phyloP scores from a whole-genome alignment of 768 basidiomycete genomes.

The Xerocomellus chrysenteron region DNA sequence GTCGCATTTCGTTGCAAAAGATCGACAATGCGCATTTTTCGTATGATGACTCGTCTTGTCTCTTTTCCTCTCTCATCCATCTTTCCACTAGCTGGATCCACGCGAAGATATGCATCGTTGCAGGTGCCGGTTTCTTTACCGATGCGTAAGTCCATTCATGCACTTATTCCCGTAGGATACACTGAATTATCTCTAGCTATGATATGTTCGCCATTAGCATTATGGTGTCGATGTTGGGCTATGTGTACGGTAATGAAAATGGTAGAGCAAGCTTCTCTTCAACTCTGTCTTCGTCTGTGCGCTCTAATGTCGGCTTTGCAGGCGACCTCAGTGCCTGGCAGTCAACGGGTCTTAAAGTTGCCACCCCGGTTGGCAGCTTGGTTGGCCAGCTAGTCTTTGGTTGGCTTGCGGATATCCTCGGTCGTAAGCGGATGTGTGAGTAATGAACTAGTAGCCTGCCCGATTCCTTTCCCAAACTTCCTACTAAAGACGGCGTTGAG shows the following conservation, averaged over 20 bases:
- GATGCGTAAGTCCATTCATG: conserved; percentile 53
- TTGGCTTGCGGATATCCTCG: conserved; percentile 70
- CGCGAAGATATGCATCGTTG: conserved; percentile 62
- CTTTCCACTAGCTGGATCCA: conserved; percentile 66
- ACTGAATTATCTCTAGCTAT: conserved; percentile 39
- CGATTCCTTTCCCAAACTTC: background rate
- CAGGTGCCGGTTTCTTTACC: conserved; percentile 89
- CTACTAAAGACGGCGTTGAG: conserved; percentile 42
- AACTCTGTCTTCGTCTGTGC: background rate
- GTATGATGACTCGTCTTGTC: conserved; percentile 41
- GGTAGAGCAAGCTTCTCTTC: conserved; percentile 1
- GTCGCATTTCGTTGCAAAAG: conserved; percentile 75
- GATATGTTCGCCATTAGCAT: conserved; percentile 91
- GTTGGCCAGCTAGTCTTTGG: conserved; percentile 76
- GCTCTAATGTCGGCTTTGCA: conserved; percentile 2
- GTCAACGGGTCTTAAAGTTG: conserved; percentile 76
- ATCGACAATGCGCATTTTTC: conserved; percentile 85
- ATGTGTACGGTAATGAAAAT: conserved; percentile 57
- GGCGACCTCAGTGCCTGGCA: conserved; percentile 50
- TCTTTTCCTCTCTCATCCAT: background rate
- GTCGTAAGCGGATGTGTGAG: conserved; percentile 78
- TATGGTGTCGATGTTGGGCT: conserved; percentile 78
- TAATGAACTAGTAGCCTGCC: conserved; percentile 14
- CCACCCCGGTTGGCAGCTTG: conserved; percentile 70
- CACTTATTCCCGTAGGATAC: background rate